Evolutionary conservation across 2,329 filamentous ascomycete genomes (phyloP), one percentile per base, ranked within the genome.

Genomic region (Malbranchea zuffiana): DNA sequence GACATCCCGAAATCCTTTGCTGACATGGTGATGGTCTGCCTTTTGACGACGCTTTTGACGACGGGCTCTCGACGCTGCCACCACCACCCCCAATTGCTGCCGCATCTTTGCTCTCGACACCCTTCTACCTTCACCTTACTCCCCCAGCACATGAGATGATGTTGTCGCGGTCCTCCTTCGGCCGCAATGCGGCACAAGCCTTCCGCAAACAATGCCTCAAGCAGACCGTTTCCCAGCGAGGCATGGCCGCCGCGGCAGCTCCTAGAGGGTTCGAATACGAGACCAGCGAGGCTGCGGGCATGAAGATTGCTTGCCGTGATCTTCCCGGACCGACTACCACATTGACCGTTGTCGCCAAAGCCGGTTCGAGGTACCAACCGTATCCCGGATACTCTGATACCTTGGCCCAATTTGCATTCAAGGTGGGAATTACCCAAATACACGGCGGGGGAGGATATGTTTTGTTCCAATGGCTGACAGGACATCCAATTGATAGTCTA

Each of bases 381-480:
- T 72, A 82, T 50, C 90, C 90, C 46, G 90, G 90, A 48, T 74
- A 95, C 62, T 81, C 88, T 47, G 81, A 87, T 57, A 88, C 82
- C 41, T 74, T 98, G 49, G 82, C 90, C 69, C 82, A 85, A 62
- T 98, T 92, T 69, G 88, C 92, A 48, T 98, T 95, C 78, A 93
- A 93, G 83, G 90, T 86, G 62, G 52, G 65, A 55, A 18, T 24
- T 47, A 44, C 51, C 59, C 10, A 20, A 7, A 30, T 10, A 30
- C 7, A 30, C 27, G 6, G 16, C 12, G 16, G 20, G 6, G 25
- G 25, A n/a, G 12, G 3, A 7, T 25, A 4, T 23, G 20, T 26
- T 12, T 15, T 13, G 40, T 32, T 29, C 35, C 32, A 40, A 40
- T 28, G 12, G 17, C 40, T 37, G 26, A 43, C 35, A 23, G 23